Conservation (phyloP, 1,139 yeast genomes). For the Saccharomyces hybrid region DNA sequence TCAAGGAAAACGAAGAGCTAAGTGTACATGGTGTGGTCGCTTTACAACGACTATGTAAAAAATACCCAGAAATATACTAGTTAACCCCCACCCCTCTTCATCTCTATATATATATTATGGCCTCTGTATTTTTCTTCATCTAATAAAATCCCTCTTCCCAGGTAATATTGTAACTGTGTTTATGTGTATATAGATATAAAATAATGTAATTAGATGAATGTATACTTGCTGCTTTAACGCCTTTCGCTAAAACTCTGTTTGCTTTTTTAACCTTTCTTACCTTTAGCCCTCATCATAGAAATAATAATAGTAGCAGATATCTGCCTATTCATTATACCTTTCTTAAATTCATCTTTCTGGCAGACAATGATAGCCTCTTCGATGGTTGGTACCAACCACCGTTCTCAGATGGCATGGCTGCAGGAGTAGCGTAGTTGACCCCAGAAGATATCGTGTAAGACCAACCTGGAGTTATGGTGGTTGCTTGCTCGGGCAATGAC, state of each 20-base stretch:
- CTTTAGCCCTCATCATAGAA: neutral
- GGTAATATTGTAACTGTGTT: neutral
- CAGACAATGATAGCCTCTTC: slow-evolving; percentile 33
- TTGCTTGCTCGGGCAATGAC: slow-evolving; percentile 40
- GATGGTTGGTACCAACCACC: slow-evolving; percentile 44
- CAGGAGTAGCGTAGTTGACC: slow-evolving; percentile 60
- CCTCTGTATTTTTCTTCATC: neutral
- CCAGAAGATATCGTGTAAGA: slow-evolving; percentile 58
- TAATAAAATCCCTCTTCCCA: neutral
- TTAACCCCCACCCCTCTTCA: neutral
- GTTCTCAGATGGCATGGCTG: slow-evolving; percentile 52
- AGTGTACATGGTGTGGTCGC: slow-evolving; percentile 30
- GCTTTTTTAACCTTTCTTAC: slow-evolving; percentile 1
- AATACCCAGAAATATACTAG: slow-evolving; percentile 29
- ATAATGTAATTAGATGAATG: slow-evolving; percentile 1
- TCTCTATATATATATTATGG: neutral
- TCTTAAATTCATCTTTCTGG: slow-evolving; percentile 22
- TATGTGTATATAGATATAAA: slow-evolving; percentile 2
- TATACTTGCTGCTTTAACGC: slow-evolving; percentile 2
- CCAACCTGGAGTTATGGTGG: slow-evolving; percentile 82
- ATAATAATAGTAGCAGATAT: neutral
- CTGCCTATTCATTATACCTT: neutral
- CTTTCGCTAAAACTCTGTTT: slow-evolving; percentile 2
- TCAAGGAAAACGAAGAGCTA: slow-evolving; percentile 24
- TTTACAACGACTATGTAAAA: slow-evolving; percentile 24